These are phyloP conservation scores for Coemansia sp. DNA, from an alignment of 192 early-diverging fungal species.

Conservation along the genomic window DNA sequence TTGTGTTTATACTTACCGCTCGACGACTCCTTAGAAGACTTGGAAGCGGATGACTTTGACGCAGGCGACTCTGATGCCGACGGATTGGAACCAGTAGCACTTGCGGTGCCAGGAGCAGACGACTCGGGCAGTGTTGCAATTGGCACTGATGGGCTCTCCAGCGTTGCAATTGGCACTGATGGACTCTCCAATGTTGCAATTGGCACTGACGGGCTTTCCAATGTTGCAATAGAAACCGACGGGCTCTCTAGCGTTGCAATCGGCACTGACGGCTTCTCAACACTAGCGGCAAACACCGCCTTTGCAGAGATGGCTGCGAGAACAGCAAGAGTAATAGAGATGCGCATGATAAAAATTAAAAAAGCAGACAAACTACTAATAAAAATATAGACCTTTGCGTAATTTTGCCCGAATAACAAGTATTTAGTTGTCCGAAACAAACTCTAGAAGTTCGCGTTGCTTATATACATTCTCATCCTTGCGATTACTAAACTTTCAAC, in stretches of 20 bases:
- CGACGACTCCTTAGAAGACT: background rate
- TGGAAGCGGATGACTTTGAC: conserved; percentile 2
- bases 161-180: background rate
- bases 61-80: conserved; percentile 9
- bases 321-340: conserved; percentile 27
- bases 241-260: background rate
- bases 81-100: background rate
- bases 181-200: background rate
- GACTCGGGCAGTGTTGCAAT: too few species aligned
- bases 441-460: background rate
- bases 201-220: background rate
- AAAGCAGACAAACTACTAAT: conserved; percentile 2
- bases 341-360: conserved; percentile 26
- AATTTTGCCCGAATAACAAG: conserved; percentile 1
- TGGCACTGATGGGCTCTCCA: background rate
- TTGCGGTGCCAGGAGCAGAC: background rate
- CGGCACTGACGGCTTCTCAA: background rate
- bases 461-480: conserved; percentile 1
- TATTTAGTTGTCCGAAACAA: background rate
- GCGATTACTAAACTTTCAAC: background rate
- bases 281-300: conserved; percentile 14
- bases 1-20: background rate
- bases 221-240: background rate
- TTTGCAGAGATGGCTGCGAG: conserved; percentile 38
- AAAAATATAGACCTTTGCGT: background rate